phyloP scores from a whole-genome alignment of 2,329 filamentous ascomycete species.

The Podosphaera aphanis region DNA sequence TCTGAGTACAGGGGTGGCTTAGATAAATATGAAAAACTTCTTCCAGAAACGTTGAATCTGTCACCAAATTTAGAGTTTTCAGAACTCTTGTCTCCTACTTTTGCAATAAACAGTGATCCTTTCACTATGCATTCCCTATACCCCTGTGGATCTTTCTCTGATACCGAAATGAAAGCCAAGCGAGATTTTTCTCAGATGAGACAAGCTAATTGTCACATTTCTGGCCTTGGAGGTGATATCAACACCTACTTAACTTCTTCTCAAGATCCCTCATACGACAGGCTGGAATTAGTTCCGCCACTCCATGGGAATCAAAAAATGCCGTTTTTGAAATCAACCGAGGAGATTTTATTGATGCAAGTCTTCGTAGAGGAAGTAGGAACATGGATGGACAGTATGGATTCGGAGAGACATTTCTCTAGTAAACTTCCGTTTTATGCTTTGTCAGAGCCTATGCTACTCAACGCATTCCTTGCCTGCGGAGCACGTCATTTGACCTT shows the following conservation, averaged over 20 bases:
- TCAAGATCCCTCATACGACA: neutral
- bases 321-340: constrained; percentile 45
- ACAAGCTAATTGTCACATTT: constrained; percentile 10
- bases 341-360: constrained; percentile 77
- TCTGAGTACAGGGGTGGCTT: constrained; percentile 70
- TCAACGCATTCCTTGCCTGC: constrained; percentile 74
- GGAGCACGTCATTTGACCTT: constrained; percentile 62
- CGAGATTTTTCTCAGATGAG: constrained; percentile 11
- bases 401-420: constrained; percentile 68
- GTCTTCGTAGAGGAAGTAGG: constrained; percentile 79
- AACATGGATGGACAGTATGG: constrained; percentile 84
- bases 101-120: neutral
- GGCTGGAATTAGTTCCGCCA: neutral
- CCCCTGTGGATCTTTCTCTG: neutral
- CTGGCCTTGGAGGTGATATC: constrained; percentile 3
- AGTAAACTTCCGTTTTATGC: constrained; percentile 64
- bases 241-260: neutral
- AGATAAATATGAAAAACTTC: constrained; percentile 32
- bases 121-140: neutral
- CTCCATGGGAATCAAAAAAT: constrained; percentile 13
- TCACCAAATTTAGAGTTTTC: neutral
- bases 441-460: constrained; percentile 61
- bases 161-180: constrained; percentile 4
- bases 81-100: neutral
- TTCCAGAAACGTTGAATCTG: neutral